A percentile compares a stretch with the other conserved stretches of the same genome.
phyloP scores from a whole-genome alignment of 164 flowering plant genomes.

The Vitis rotundifolia region DNA sequence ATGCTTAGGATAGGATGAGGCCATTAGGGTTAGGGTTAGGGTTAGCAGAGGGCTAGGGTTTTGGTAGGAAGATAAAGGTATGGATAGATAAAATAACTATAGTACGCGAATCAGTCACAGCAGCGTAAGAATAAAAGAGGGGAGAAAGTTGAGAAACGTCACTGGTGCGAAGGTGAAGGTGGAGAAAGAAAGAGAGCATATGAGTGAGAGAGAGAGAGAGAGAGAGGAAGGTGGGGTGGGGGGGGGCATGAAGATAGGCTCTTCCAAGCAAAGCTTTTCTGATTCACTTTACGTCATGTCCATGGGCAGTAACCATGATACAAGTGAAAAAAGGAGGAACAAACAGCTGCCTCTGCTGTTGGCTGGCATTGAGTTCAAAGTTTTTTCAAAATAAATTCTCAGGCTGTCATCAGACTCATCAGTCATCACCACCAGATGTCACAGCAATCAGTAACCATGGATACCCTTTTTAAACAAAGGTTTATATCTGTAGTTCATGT shows the following conservation, averaged over 20 bases:
- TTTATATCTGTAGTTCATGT: too few relatives aligned
- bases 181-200: neutral
- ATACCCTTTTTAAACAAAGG: too few relatives aligned
- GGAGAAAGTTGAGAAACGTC: slow-evolving; percentile 5
- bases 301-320: slow-evolving; percentile 17
- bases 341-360: neutral
- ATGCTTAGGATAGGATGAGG: too few relatives aligned
- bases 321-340: neutral
- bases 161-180: slow-evolving; percentile 6
- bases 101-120: slow-evolving; percentile 26
- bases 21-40: slow-evolving; percentile 8
- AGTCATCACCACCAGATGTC: too few relatives aligned
- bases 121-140: slow-evolving; percentile 21
- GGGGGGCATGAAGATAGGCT: slow-evolving; percentile 11
- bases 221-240: neutral
- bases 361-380: neutral
- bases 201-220: neutral
- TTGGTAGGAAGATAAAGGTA: neutral
- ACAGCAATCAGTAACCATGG: too few relatives aligned
- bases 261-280: slow-evolving; percentile 8
- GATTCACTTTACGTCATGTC: slow-evolving; percentile 33
- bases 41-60: slow-evolving; percentile 14
- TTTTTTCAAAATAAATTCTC: neutral
- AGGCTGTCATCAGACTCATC: too few relatives aligned
- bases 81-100: neutral